Base-by-base conservation (phyloP, 306 rosid genomes). In the Lathyrus oleraceus region DNA sequence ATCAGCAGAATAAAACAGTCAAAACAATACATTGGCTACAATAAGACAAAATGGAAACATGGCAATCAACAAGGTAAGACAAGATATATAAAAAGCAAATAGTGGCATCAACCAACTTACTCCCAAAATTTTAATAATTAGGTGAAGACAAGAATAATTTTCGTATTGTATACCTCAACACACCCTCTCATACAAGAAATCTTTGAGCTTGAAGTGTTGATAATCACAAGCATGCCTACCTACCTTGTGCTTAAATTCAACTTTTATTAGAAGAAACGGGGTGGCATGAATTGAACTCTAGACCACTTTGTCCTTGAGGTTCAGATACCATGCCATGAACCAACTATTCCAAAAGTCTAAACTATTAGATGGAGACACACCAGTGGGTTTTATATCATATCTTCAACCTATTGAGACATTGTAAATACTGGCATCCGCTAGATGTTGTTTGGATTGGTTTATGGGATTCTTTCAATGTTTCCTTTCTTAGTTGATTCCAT, bases 11-110 rank as follows among this genome's bases (percentile, higher is more conserved):
- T 60, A 57, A 40, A 48, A 70, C 51, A 40, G 45, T 21, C 13
- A 30, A 20, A 66, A 62, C 8, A 64, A 14, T 21, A 67, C 64
- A 43, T 65, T 58, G 39, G 49, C 17, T 64, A 35, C 54, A 42
- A 15, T 43, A 69, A 27, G 23, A 39, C 67, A 39, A 8, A 10
- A 17, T 14, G 8, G 20, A 63, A 62, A 64, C 15, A 49, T 40
- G 17, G 10, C 63, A 71, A 71, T 69, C 49, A 66, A 43, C 40
- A 71, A 9, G 56, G 45, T 42, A 61, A 28, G 51, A 43, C 65
- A 74, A 47, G 54, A 52, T 39, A 35, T 53, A 69, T 38, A n/a
- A n/a, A 67, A 38, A 54, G 59, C n/a, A 49, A 40, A 64, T 8
- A 5, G 49, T 38, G 67, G 25, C 67, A 38, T 35, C 3, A 36